These are phyloP conservation scores for Prunus dulcis DNA, from an alignment of 306 rosid species.

Conservation along the genomic window DNA sequence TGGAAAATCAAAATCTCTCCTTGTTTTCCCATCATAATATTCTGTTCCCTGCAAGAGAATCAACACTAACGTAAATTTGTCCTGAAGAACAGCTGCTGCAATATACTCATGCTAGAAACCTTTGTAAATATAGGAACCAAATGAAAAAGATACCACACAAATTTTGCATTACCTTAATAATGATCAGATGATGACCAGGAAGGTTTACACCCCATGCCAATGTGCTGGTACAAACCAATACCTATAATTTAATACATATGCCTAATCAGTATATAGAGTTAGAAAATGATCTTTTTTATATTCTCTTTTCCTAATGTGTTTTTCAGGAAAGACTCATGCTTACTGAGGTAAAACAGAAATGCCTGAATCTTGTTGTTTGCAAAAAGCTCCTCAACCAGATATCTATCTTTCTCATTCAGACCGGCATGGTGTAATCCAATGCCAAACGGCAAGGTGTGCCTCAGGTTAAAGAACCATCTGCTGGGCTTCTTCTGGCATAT, in stretches of 20 bases:
- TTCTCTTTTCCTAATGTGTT: background rate
- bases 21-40: constrained; percentile 80
- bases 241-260: constrained; percentile 36
- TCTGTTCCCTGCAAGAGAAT: constrained; percentile 76
- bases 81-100: background rate
- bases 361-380: too few relatives aligned
- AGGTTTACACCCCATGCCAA: constrained; percentile 98
- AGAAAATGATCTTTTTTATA: background rate
- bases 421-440: too few relatives aligned
- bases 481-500: too few relatives aligned
- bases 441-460: too few relatives aligned
- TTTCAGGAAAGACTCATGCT: background rate
- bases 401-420: too few relatives aligned
- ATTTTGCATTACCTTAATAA: constrained; percentile 54
- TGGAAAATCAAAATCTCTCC: constrained; percentile 46
- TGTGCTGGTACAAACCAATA: constrained; percentile 82
- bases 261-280: constrained; percentile 5
- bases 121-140: too few relatives aligned
- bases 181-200: constrained; percentile 85
- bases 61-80: background rate
- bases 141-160: too few relatives aligned
- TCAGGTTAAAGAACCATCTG: too few relatives aligned
- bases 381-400: too few relatives aligned
- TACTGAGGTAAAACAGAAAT: too few relatives aligned
- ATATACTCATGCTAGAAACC: background rate